A percentile compares a stretch with the other conserved stretches of the same genome.
Evolutionary conservation across 352 stramenopile genomes (phyloP).

Genomic region (Phytophthora meadii): DNA sequence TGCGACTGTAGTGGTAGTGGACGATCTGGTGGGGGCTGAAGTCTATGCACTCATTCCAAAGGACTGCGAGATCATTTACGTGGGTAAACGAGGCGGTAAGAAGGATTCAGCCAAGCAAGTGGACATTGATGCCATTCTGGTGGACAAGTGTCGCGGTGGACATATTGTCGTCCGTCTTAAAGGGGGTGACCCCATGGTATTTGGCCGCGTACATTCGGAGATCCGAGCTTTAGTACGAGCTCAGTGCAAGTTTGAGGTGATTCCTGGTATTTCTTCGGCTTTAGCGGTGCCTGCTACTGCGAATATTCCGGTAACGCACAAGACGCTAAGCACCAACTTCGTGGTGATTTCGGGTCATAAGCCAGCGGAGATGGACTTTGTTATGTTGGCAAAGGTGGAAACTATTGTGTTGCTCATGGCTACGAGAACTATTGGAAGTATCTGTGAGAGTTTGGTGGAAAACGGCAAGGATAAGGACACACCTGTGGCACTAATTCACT

Average conservation of each 20-base stretch:
- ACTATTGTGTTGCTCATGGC: conserved; percentile 71
- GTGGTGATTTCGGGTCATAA: conserved; percentile 76
- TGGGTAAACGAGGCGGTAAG: conserved; percentile 74
- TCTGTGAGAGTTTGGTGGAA: conserved; percentile 53
- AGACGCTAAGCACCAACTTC: conserved; percentile 67
- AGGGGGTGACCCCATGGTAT: conserved; percentile 77
- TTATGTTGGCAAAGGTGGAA: conserved; percentile 51
- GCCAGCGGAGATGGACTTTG: conserved; percentile 72
- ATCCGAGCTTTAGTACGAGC: conserved; percentile 58
- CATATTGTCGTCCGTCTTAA: conserved; percentile 76
- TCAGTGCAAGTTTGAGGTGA: conserved; percentile 65
- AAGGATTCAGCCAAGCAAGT: conserved; percentile 70
- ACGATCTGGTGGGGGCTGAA: conserved; percentile 68
- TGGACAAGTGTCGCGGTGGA: conserved; percentile 53
- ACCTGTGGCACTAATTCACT: conserved; percentile 69
- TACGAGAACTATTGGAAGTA: conserved; percentile 56
- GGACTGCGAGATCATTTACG: conserved; percentile 72
- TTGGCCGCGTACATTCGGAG: conserved; percentile 77
- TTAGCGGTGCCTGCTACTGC: conserved; percentile 64
- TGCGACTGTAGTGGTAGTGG: conserved; percentile 67
- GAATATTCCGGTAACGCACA: conserved; percentile 76
- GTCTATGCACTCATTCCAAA: conserved; percentile 59
- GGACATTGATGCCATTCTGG: conserved; percentile 72
- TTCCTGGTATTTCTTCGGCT: conserved; percentile 74
- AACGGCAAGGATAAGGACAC: conserved; percentile 46